Percentiles rank a stretch among this genome's conserved stretches.
Conservation (phyloP, 805 yeast species). For the Pichia nanzhaoensis region DNA sequence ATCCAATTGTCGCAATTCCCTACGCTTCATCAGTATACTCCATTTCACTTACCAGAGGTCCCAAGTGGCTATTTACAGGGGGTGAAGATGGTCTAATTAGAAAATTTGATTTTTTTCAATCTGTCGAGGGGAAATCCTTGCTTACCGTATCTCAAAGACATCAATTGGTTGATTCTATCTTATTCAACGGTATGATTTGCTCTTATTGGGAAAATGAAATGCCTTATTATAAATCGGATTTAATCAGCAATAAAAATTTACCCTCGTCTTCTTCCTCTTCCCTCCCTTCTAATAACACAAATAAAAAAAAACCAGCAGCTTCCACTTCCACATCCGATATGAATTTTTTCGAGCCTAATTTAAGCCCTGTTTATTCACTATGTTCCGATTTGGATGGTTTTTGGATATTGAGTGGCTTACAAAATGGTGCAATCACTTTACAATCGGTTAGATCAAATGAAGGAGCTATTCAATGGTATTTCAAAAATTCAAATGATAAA, state of each 20-base stretch:
- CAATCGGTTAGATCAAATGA: conserved; percentile 80
- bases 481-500: conserved; percentile 29
- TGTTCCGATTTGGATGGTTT: conserved; percentile 77
- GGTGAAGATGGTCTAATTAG: conserved; percentile 94
- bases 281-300: background rate
- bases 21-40: conserved; percentile 74
- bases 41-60: conserved; percentile 68
- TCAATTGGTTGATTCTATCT: conserved; percentile 76
- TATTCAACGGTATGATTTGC: conserved; percentile 73
- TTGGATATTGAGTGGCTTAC: conserved; percentile 80
- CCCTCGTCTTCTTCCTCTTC: background rate
- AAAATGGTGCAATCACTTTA: conserved; percentile 78
- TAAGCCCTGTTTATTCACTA: conserved; percentile 82
- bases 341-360: conserved; percentile 34
- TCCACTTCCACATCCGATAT: background rate
- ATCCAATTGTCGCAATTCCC: conserved; percentile 85
- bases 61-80: conserved; percentile 85
- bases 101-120: conserved; percentile 77
- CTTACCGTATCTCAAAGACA: conserved; percentile 89
- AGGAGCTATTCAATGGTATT: conserved; percentile 74
- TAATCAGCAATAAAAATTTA: conserved; percentile 17
- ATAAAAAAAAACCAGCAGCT: conserved; percentile 5
- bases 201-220: conserved; percentile 97
- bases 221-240: conserved; percentile 49
- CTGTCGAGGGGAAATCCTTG: conserved; percentile 81